Base-by-base conservation (phyloP, 495 filamentous ascomycete genomes). In the Tetracladium marchalianum region DNA sequence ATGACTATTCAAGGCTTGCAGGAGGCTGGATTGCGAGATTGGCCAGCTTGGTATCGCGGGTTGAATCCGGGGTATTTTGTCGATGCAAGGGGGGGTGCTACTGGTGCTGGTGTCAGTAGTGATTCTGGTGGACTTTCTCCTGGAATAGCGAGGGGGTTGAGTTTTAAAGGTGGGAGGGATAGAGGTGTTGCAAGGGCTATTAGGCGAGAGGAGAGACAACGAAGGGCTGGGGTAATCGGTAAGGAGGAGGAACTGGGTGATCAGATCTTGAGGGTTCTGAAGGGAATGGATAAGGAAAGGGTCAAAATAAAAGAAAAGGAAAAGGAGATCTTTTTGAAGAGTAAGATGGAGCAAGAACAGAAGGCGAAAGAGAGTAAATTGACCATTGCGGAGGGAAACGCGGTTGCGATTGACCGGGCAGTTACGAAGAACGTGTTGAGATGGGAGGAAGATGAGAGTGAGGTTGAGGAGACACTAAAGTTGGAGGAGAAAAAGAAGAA, bases 21-120 rank as follows among this genome's bases (percentile, higher is more conserved):
- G 22, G 61, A 62, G 37, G 60, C 69, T 12, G 66, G 66, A 6
- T 55, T 70, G 3, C 27, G 12, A 15, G 57, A 61, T 41, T 53
- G 56, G 39, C 67, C 67, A 0, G 46, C 36, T 18, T 70, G 68
- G 68, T 69, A 47, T 24, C 31, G 53, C 8, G 16, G 27, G 13
- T n/a, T 41, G 32, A 54, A 56, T 41, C 47, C 50, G 0, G 50
- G 44, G 1, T 55, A 45, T 31, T 58, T 58, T 42, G 46, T 31
- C n/a, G 11, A 22, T 31, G 46, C 49, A 11, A 35, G 19, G n/a
- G n/a, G 11, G 31, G 13, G 32, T 31, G 11, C 17, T 32, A 5
- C 13, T 13, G 41, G 16, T 22, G 32, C n/a, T 19, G 11, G 16
- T 4, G 31, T 8, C 2, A 35, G 37, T 24, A 5, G 41, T 31